Base-by-base conservation (phyloP, 805 yeast species). In the Soucietia sequanensis region DNA sequence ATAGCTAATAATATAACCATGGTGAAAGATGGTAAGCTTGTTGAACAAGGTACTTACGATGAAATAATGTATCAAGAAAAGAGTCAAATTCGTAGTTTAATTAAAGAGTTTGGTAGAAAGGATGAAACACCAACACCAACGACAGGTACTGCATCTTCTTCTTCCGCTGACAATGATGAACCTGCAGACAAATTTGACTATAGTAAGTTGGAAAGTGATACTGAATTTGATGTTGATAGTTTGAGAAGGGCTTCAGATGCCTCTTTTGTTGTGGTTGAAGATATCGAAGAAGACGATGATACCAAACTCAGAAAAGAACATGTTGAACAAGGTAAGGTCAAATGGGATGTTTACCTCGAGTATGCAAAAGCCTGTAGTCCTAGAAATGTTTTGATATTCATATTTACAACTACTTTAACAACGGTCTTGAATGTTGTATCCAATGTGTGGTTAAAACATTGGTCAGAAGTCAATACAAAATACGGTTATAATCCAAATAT, bases 391-490 rank as follows among this genome's bases (percentile, higher is more conserved):
- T 17, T 68, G 0, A 47, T 83, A 2, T 82, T 81, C 54, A 46
- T 88, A 33, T 34, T 54, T 0, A 70, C 78, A 43, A 70, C 84
- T 42, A 52, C 83, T n/a, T 30, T 73, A 4, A 72, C 86, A 0
- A 83, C 78, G 74, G 54, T 72, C 8, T 52, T 80, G 32, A 73
- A 80, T 38, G 91, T 87, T 33, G 64, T 65, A 29, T 80, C 89
- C 23, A 89, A 82, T 55, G 76, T 91, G 35, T 93, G 99, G 99
- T 76, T 93, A 51, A 93, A 93, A 59, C 87, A 87, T 59, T 93
- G 99, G 99, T 86, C 98, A 9, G 99, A 93, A 56, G 77, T 84
- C 15, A 93, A 91, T 54, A 73, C 90, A 3, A 63, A 58, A 28
- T 55, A 62, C 24, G 91, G 89, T 17, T 63, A 62, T 37, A 91